Evolutionary conservation across 345 rosid species (phyloP).

Genomic region (Citrus sp.): DNA sequence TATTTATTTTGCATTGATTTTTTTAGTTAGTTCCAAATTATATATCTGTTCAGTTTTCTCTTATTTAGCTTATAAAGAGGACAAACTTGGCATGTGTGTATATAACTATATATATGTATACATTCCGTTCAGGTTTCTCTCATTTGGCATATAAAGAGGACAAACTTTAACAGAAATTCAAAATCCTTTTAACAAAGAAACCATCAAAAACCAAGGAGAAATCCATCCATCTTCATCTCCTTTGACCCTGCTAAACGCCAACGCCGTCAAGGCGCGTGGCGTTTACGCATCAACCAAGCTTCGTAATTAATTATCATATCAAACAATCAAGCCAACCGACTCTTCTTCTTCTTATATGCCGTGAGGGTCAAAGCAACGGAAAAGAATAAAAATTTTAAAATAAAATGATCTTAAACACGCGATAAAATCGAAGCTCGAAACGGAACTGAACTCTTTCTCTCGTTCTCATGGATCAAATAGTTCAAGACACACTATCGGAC

Average conservation of each 20-base stretch:
- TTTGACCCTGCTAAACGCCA: neutral
- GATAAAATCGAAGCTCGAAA: neutral
- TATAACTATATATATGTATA: no score
- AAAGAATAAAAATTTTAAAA: no score
- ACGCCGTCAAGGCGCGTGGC: neutral
- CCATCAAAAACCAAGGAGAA: neutral
- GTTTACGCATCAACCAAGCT: neutral
- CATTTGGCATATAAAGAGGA: neutral
- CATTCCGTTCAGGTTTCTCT: neutral
- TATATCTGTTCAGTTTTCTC: neutral
- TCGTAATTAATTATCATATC: no score
- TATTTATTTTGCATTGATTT: no score
- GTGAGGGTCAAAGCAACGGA: neutral
- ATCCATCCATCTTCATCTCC: neutral
- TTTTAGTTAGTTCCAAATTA: neutral
- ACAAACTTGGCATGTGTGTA: no score
- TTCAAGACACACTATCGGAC: constrained; percentile 30
- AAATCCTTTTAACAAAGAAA: neutral
- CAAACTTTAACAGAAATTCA: neutral
- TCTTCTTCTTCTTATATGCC: neutral
- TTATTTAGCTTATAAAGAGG: no score
- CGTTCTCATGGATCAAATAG: neutral
- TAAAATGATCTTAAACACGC: neutral
- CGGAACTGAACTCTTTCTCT: neutral
- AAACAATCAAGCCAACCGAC: neutral